Conservation (phyloP, 306 rosid genomes). For the Alnus glutinosa region DNA sequence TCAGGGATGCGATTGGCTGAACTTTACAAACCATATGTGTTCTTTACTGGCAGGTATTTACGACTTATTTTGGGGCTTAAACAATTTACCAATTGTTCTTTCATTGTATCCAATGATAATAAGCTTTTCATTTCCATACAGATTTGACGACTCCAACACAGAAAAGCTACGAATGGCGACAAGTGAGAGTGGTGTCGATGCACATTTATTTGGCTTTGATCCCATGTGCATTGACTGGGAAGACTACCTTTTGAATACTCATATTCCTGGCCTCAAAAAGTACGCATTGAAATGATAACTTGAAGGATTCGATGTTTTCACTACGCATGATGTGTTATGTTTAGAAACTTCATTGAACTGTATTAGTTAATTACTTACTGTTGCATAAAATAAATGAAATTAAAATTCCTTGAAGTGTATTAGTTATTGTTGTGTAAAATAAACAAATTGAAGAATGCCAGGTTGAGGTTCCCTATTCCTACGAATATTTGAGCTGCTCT, state of each 20-base stretch:
- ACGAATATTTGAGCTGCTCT: too few relatives aligned
- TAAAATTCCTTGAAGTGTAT: not conserved
- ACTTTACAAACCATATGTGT: constrained; percentile 33
- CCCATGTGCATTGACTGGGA: constrained; percentile 43
- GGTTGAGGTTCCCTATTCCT: too few relatives aligned
- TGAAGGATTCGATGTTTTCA: not conserved
- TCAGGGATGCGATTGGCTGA: constrained; percentile 21
- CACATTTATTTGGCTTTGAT: constrained; percentile 31
- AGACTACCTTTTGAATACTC: constrained; percentile 41
- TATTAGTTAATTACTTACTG: too few relatives aligned
- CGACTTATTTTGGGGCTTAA: not conserved
- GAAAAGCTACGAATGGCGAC: constrained; percentile 23
- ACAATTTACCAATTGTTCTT: not conserved
- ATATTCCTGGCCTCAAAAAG: constrained; percentile 45
- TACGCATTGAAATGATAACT: constrained; percentile 13
- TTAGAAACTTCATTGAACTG: not conserved
- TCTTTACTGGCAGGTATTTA: constrained; percentile 41
- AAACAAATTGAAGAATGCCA: too few relatives aligned
- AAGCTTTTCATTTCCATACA: not conserved
- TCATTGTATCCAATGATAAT: not conserved
- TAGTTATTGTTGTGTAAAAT: not conserved
- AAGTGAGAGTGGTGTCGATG: not conserved
- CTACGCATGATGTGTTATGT: not conserved
- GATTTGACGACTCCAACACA: constrained; percentile 47
- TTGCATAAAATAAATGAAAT: too few relatives aligned